Evolutionary conservation across 176 grass and related monocot genomes (phyloP).

Genomic region (Eleusine coracana): DNA sequence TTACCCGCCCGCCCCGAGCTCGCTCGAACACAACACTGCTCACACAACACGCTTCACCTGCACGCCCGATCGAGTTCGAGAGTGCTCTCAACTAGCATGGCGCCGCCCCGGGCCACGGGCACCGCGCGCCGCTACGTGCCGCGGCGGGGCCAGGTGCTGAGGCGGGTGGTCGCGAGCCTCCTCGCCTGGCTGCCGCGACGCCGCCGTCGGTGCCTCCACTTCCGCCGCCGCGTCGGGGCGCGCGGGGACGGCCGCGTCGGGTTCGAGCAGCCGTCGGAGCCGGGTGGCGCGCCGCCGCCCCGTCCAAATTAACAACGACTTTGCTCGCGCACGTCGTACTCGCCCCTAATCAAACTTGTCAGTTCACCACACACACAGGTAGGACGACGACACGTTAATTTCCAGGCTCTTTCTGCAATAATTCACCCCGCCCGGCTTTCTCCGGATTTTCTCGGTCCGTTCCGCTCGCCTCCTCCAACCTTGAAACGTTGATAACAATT

Average conservation of each 20-base stretch:
- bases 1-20: background rate
- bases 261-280: background rate
- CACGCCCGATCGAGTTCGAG: background rate
- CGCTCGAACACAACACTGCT: background rate
- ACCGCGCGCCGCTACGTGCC: constrained; percentile 14
- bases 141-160: constrained; percentile 40
- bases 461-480: background rate
- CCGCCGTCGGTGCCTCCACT: background rate
- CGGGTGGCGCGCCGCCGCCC: background rate
- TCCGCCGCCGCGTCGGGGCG: background rate
- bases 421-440: background rate
- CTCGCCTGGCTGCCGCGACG: constrained; percentile 34
- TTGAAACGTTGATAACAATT: background rate
- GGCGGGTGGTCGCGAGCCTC: constrained; percentile 14
- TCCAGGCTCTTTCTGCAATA: background rate
- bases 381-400: background rate
- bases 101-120: background rate
- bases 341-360: background rate
- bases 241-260: background rate
- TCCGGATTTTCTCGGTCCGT: background rate
- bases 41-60: background rate
- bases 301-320: background rate
- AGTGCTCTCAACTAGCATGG: background rate
- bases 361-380: background rate
- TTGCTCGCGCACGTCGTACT: background rate